Evolutionary conservation across 1,284 basidiomycete genomes (phyloP).

Genomic region (Porogramme epimiltina): DNA sequence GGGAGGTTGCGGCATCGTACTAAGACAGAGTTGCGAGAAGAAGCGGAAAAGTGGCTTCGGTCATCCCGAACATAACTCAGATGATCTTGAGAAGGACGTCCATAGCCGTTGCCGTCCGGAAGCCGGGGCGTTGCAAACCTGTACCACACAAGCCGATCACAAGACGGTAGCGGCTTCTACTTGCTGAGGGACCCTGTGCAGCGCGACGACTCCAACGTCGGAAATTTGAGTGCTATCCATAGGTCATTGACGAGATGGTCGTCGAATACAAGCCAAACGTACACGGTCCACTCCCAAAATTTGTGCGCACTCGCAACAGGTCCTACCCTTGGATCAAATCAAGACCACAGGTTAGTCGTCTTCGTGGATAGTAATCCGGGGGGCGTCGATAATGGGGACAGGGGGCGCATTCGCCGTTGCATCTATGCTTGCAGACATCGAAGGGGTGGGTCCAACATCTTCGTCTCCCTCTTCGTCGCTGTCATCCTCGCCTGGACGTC

Average conservation of each 20-base stretch:
- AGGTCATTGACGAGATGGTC: conserved; percentile 2
- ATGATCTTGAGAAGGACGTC: no score
- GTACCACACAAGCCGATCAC: no score
- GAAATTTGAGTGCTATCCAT: conserved; percentile 4
- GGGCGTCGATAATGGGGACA: conserved; percentile 36
- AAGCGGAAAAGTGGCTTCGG: no score
- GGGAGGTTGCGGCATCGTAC: no score
- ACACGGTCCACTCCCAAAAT: neutral
- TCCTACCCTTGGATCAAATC: no score
- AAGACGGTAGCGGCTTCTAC: no score
- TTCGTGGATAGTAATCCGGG: conserved; percentile 52
- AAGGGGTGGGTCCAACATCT: conserved; percentile 29
- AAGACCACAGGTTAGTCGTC: conserved; percentile 37
- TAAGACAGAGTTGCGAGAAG: no score
- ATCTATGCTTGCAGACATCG: conserved; percentile 13
- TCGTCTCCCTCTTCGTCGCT: conserved; percentile 42
- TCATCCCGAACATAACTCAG: no score
- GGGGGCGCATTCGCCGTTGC: conserved; percentile 9
- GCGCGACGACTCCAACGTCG: neutral
- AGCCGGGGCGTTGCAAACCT: no score
- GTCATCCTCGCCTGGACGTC: conserved; percentile 52
- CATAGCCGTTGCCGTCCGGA: no score
- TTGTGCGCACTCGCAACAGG: no score
- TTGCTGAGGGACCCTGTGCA: neutral
- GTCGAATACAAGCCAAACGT: conserved; percentile 13